A percentile compares a stretch with the other conserved stretches of the same genome.
Evolutionary conservation across 139 green algal species (phyloP).

Genomic region (Micractinium conductrix): DNA sequence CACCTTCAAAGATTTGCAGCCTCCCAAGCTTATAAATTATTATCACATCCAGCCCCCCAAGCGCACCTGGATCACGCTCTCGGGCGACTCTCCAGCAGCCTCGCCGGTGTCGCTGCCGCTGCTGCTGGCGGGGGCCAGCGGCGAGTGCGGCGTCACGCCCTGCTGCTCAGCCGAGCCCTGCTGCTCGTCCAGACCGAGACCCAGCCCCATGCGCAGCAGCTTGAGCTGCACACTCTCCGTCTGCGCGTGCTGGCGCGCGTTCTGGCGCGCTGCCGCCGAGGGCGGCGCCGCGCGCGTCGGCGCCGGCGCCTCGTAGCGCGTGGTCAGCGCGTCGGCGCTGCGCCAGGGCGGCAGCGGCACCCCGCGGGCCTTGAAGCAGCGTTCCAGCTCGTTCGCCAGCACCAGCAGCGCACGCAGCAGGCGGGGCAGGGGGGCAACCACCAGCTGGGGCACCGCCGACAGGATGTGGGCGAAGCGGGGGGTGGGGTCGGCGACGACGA

Average conservation of each 20-base stretch:
- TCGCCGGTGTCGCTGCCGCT: neutral
- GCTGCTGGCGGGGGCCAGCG: neutral
- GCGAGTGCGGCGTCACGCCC: neutral
- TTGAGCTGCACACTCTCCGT: conserved; percentile 15
- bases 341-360: conserved; percentile 40
- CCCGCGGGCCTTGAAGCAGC: conserved; percentile 13
- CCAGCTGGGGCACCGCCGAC: conserved; percentile 2
- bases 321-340: conserved; percentile 10
- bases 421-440: conserved; percentile 13
- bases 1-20: too few species aligned
- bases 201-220: neutral
- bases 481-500: neutral
- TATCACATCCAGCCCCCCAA: neutral
- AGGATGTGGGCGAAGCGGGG: conserved; percentile 20
- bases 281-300: neutral
- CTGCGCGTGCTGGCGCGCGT: neutral
- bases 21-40: too few species aligned
- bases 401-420: conserved; percentile 17
- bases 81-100: neutral
- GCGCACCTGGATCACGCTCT: neutral
- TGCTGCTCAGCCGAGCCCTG: too few species aligned
- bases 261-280: neutral
- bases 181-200: too few species aligned
- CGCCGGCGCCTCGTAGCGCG: conserved; percentile 9
- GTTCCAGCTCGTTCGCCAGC: conserved; percentile 29